phyloP scores from a whole-genome alignment of 2,329 filamentous ascomycete genomes.

The Exutisphaerella laricina region DNA sequence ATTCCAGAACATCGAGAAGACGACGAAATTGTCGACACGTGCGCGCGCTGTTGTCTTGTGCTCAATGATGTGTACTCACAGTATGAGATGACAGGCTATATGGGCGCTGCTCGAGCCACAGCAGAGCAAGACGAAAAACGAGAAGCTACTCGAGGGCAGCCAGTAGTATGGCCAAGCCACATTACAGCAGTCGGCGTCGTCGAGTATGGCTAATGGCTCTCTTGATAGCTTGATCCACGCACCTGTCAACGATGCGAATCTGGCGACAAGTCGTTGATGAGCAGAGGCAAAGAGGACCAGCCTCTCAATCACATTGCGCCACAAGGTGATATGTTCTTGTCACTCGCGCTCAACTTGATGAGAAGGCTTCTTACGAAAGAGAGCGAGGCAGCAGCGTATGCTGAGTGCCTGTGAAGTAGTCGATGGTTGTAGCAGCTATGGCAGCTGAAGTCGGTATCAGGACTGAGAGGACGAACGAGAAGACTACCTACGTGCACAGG shows the following conservation, averaged over 20 bases:
- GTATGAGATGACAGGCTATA: slow-evolving; percentile 6
- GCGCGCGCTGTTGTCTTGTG: slow-evolving; percentile 5
- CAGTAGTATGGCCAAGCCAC: neutral
- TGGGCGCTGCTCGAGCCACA: slow-evolving; percentile 10
- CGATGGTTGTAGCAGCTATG: slow-evolving; percentile 1
- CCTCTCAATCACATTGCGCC: slow-evolving; percentile 5
- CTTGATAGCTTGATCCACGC: slow-evolving; percentile 6
- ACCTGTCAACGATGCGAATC: slow-evolving; percentile 4
- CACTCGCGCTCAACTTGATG: neutral
- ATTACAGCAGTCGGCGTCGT: neutral
- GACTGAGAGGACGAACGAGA: slow-evolving; percentile 4
- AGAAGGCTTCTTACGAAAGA: neutral
- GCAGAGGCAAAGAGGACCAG: slow-evolving; percentile 7
- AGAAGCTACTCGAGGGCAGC: slow-evolving; percentile 1
- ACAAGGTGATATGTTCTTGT: neutral
- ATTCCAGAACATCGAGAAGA: slow-evolving; percentile 4
- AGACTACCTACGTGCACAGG: slow-evolving; percentile 1
- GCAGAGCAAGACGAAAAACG: slow-evolving; percentile 7
- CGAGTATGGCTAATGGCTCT: neutral
- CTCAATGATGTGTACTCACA: slow-evolving; percentile 6
- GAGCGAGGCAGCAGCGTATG: slow-evolving; percentile 1
- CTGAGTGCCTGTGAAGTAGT: neutral
- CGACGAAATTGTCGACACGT: neutral
- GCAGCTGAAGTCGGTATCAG: slow-evolving; percentile 1
- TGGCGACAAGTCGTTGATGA: slow-evolving; percentile 10